These are phyloP conservation scores for Gymnopilus junonius DNA, from an alignment of 768 basidiomycete species.

Conservation along the genomic window DNA sequence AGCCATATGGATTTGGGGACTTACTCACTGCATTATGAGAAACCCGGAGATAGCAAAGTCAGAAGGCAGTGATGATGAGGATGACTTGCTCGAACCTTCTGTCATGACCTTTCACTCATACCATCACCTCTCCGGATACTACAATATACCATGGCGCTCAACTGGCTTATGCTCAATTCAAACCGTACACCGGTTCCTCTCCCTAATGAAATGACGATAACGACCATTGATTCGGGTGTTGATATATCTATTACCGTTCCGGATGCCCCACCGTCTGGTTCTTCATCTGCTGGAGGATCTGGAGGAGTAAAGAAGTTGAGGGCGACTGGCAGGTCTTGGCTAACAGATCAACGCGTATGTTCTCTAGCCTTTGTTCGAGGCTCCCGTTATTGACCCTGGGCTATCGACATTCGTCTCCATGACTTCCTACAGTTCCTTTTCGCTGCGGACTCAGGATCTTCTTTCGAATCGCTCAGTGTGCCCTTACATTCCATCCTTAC, in stretches of 20 bases:
- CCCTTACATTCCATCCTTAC: conserved; percentile 68
- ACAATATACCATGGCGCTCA: conserved; percentile 65
- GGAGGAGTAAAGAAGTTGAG: conserved; percentile 62
- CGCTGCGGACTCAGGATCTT: conserved; percentile 38
- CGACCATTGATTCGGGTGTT: conserved; percentile 57
- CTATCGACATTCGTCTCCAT: background rate
- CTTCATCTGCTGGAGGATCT: conserved; percentile 52
- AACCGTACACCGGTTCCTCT: conserved; percentile 66
- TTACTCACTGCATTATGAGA: background rate
- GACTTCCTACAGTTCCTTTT: conserved; percentile 61
- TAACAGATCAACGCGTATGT: conserved; percentile 78
- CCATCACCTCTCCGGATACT: conserved; percentile 15
- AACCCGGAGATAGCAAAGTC: background rate
- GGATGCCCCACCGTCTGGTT: conserved; percentile 46
- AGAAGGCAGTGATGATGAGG: conserved; percentile 7
- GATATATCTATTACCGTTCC: conserved; percentile 66
- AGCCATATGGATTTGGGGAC: conserved; percentile 41
- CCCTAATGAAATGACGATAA: conserved; percentile 62
- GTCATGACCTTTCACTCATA: conserved; percentile 12
- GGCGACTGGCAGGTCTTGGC: conserved; percentile 57
- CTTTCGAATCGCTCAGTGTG: conserved; percentile 56
- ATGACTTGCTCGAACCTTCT: conserved; percentile 9
- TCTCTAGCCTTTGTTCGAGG: background rate
- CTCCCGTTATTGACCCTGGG: background rate
- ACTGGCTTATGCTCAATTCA: conserved; percentile 72